A percentile compares a stretch with the other conserved stretches of the same genome.
These are phyloP conservation scores for Neocucurbitaria cava DNA, from an alignment of 2,329 filamentous ascomycete species.

Conservation along the genomic window DNA sequence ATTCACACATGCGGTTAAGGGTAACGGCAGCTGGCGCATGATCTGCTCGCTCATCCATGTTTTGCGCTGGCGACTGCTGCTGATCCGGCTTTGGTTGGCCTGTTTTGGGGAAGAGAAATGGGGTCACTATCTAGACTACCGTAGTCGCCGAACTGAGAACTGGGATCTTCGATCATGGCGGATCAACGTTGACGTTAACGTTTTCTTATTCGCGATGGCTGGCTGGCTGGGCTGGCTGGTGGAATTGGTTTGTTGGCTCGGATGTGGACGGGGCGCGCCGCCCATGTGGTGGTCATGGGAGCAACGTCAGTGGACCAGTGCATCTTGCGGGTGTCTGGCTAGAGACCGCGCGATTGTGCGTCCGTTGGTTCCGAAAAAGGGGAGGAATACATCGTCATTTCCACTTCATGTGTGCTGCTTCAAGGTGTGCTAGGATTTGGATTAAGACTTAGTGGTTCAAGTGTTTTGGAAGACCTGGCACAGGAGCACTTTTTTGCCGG, in stretches of 20 bases:
- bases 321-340: no score
- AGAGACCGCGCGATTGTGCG: background rate
- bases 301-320: background rate
- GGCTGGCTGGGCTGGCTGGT: background rate
- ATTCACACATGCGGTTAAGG: constrained; percentile 8
- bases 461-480: background rate
- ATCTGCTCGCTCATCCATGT: constrained; percentile 7
- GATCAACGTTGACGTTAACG: background rate
- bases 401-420: background rate
- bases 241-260: background rate
- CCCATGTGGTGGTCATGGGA: background rate
- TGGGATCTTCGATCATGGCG: background rate
- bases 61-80: background rate
- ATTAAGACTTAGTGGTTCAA: background rate
- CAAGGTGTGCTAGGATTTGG: background rate
- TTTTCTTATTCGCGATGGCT: background rate
- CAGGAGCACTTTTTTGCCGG: background rate
- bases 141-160: constrained; percentile 8
- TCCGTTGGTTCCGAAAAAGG: background rate
- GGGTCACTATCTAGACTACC: no score
- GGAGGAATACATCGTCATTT: background rate
- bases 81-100: no score
- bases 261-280: background rate
- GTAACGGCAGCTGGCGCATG: constrained; percentile 5
- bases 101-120: no score